Evolutionary conservation across 257 asterid genomes (phyloP).

Genomic region (Ligustrum vulgare): DNA sequence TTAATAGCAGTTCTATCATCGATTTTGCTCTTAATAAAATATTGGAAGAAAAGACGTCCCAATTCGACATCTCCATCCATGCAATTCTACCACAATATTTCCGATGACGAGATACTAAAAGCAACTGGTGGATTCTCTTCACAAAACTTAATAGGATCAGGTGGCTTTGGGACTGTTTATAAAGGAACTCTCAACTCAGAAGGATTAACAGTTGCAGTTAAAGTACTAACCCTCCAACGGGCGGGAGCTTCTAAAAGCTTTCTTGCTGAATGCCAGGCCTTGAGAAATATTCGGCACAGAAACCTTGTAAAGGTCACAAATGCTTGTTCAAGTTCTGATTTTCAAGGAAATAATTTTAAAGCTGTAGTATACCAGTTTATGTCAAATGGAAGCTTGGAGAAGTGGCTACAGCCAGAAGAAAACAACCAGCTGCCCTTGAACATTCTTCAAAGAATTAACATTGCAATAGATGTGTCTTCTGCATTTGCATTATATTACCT

Average conservation of each 20-base stretch:
- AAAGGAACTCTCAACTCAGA: conserved; percentile 37
- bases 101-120: conserved; percentile 39
- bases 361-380: conserved; percentile 47
- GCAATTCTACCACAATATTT: conserved; percentile 30
- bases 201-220: conserved; percentile 40
- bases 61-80: conserved; percentile 19
- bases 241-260: conserved; percentile 52
- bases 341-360: conserved; percentile 44
- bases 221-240: conserved; percentile 45
- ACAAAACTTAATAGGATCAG: conserved; percentile 41
- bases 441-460: conserved; percentile 38
- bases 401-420: conserved; percentile 44
- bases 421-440: conserved; percentile 21
- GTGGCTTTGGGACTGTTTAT: conserved; percentile 51
- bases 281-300: conserved; percentile 43
- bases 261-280: conserved; percentile 48
- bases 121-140: conserved; percentile 46
- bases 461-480: conserved; percentile 46
- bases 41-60: conserved; percentile 19
- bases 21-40: conserved; percentile 28
- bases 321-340: conserved; percentile 52
- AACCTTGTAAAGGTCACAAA: conserved; percentile 51
- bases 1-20: conserved; percentile 25
- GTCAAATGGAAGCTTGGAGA: conserved; percentile 55
- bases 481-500: conserved; percentile 49